Evolutionary conservation across 148 eudicot species (phyloP), one percentile per base, ranked within the genome.

Genomic region (Fagopyrum homotropicum): DNA sequence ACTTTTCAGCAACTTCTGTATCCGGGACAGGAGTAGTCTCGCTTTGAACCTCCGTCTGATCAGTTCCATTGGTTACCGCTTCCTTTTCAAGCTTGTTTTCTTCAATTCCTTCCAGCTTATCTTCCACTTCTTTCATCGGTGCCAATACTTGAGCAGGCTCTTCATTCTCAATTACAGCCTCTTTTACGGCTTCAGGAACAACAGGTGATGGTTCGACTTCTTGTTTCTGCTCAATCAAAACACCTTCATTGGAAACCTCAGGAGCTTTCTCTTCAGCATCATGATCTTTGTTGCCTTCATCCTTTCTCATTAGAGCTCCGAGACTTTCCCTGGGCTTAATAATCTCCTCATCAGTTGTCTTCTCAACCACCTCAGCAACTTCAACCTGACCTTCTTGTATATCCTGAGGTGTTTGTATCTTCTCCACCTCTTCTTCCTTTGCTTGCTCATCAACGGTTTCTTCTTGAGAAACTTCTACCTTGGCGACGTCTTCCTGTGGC

Each of bases 61-160:
- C 35, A 7, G 64, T 5, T 59, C 26, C 64, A 59, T 56, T 49
- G 52, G 52, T 49, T 49, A 49, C 52, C 2, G 61, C 82, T 61
- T 79, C 79, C 69, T 71, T 35, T 17, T 77, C 40, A 9, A 77
- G 47, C 40, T 68, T 68, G 30, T 75, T 29, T 26, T 54, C 80
- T 10, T 56, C 61, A 56, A 5, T 56, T 56, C 7, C 61, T 56
- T 56, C 61, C 16, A 7, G 48, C 69, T 17, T 45, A 47, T 69
- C 55, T 49, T 59, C 81, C 49, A 47, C 64, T 75, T 72, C 81
- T 63, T 75, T 70, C n/a, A 14, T 22, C 60, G n/a, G 7, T 73
- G 51, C 47, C 26, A 70, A 54, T 81, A 83, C 82, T 69, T 83
- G 88, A 45, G 80, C 78, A 40, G 59, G 80, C 45, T 76, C 72